These are phyloP conservation scores for Wickerhamiella galacta DNA, from an alignment of 805 yeast species.

Conservation along the genomic window DNA sequence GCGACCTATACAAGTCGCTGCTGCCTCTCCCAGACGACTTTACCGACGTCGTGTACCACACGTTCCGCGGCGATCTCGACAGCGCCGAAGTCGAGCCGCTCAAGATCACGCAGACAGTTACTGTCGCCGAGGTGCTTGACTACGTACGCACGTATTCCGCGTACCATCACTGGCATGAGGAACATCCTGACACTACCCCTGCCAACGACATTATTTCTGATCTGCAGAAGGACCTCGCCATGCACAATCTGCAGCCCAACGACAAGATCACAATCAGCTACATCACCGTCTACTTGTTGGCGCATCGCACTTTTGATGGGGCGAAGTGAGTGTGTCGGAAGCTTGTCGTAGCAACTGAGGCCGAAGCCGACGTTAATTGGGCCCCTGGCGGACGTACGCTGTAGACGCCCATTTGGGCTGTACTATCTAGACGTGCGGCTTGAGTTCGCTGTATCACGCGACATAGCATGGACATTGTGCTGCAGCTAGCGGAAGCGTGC, in stretches of 20 bases:
- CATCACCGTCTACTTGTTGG: constrained; percentile 27
- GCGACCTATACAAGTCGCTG: constrained; percentile 30
- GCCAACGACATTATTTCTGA: constrained; percentile 25
- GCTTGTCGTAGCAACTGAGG: no score
- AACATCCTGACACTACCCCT: constrained; percentile 31
- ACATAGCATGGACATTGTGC: no score
- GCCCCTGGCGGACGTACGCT: no score
- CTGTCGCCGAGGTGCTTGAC: constrained; percentile 31
- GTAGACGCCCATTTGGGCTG: no score
- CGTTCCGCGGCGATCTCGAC: constrained; percentile 6
- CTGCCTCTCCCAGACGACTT: constrained; percentile 29
- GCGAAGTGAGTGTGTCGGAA: no score
- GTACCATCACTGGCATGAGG: constrained; percentile 42
- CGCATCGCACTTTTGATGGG: no score
- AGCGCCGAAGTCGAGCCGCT: constrained; percentile 9
- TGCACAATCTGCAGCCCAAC: constrained; percentile 34
- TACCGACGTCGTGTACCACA: constrained; percentile 23
- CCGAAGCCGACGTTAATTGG: no score
- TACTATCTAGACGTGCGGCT: no score
- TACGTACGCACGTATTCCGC: constrained; percentile 59
- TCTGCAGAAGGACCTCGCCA: constrained; percentile 25
- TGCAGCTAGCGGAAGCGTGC: no score
- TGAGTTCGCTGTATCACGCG: no score
- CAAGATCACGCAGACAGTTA: constrained; percentile 12
- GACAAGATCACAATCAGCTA: constrained; percentile 28